A percentile compares a stretch with the other conserved stretches of the same genome.
Evolutionary conservation across 140 eudicot genomes (phyloP).

Genomic region (Oenanthe javanica): DNA sequence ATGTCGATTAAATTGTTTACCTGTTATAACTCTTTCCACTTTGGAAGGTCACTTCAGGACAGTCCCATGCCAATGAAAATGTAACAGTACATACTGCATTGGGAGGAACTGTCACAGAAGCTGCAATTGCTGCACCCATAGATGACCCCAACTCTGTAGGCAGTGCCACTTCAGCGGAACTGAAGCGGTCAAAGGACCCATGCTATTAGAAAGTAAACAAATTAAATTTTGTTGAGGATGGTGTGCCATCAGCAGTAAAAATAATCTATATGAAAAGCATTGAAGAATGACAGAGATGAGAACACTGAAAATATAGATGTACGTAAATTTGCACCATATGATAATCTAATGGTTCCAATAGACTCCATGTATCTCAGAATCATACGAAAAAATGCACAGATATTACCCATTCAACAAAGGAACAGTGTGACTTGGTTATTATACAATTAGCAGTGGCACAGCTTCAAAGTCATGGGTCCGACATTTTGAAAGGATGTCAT

Average conservation of each 20-base stretch:
- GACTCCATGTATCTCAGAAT: neutral
- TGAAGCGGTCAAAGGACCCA: conserved; percentile 79
- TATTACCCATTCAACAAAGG: neutral
- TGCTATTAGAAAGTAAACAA: conserved; percentile 38
- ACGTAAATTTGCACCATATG: neutral
- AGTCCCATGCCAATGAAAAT: conserved; percentile 91
- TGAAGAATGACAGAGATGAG: neutral
- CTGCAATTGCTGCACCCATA: conserved; percentile 89
- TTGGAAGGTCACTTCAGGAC: conserved; percentile 66
- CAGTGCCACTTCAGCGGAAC: conserved; percentile 50
- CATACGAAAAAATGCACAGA: neutral
- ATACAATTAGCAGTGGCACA: neutral
- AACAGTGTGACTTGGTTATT: neutral
- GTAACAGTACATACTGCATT: conserved; percentile 54
- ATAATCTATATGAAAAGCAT: neutral
- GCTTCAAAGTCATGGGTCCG: conserved; percentile 7
- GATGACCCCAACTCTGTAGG: conserved; percentile 65
- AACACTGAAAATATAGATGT: neutral
- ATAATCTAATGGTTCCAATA: neutral
- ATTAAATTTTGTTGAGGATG: conserved; percentile 12
- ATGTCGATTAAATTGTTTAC: conserved; percentile 18
- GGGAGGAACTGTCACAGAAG: conserved; percentile 65
- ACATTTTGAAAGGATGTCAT: neutral
- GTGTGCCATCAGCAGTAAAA: neutral
- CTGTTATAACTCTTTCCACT: conserved; percentile 78